Evolutionary conservation across 208 protist genomes (phyloP), one percentile per base, ranked within the genome.

Genomic region (Wallacemonas sp.): DNA sequence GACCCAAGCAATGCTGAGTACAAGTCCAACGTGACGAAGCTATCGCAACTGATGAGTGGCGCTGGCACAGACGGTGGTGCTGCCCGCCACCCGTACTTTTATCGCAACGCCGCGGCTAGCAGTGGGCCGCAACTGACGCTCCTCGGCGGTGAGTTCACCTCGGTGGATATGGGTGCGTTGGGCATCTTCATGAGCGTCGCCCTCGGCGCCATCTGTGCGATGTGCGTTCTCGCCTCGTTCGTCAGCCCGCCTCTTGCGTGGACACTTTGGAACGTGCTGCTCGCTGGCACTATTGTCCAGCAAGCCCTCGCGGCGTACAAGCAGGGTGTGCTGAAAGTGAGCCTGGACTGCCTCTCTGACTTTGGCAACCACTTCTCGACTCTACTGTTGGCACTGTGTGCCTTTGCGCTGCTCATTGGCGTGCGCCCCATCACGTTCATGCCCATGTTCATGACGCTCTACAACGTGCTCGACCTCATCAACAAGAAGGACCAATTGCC

Each of bases 331-430:
- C 38, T 88, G 34, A 66, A 69, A 62, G 26, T 61, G n/a, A 78
- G 76, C 28, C 71, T 75, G 45, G 74, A 73, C 17, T 54, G 71
- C 17, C 31, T 92, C 24, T 59, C 56, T 45, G 66, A 70, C 58
- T 89, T 75, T 77, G 62, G 44, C 55, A 66, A 78, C 31, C 59
- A 91, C 63, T 86, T 86, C 65, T 82, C 62, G 58, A 82, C 83
- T 2, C 53, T 92, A 21, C 41, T 88, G 11, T 64, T 88, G 15
- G 1, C 73, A 1, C 68, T 95, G 0, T 88, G 79, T 58, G 44
- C 66, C 30, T 53, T 81, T 17, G 84, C 77, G 14, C 67, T 80
- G 33, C 45, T 93, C n/a, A 77, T 61, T 21, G 71, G 71, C 4
- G 75, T 89, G 14, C 60, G 56, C 0, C 75, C 82, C 19, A 66